Evolutionary conservation across 2,329 filamentous ascomycete genomes (phyloP).

Genomic region (Scopulariopsis brevicaulis): DNA sequence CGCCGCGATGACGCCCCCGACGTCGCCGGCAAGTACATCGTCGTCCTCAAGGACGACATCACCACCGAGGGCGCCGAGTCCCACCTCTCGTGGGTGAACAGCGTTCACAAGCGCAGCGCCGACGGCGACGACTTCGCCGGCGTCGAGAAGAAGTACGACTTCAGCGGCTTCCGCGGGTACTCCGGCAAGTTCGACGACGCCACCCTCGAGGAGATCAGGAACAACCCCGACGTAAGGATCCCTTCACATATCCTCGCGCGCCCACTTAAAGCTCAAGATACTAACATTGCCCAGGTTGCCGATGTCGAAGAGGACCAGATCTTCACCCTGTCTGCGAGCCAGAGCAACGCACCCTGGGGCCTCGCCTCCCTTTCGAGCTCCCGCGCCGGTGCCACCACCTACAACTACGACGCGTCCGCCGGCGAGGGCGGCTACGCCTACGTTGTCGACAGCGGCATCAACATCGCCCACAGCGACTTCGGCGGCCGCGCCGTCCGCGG

Average conservation of each 20-base stretch:
- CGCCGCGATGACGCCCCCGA: no score
- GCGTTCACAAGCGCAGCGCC: constrained; percentile 18
- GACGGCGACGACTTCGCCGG: constrained; percentile 13
- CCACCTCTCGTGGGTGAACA: constrained; percentile 19
- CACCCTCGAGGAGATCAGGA: constrained; percentile 26
- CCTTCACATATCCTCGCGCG: background rate
- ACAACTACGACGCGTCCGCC: constrained; percentile 27
- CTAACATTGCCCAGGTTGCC: constrained; percentile 8
- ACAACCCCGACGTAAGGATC: constrained; percentile 24
- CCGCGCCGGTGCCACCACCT: constrained; percentile 19
- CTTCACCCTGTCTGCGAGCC: constrained; percentile 18
- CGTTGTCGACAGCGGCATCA: constrained; percentile 43
- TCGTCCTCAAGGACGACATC: constrained; percentile 27
- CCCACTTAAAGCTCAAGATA: background rate
- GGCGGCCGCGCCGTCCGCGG: constrained; percentile 27
- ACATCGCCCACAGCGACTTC: constrained; percentile 30
- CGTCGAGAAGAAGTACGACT: constrained; percentile 11
- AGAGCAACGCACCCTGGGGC: constrained; percentile 27
- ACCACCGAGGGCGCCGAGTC: constrained; percentile 13
- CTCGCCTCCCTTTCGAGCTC: constrained; percentile 31
- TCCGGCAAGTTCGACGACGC: constrained; percentile 27
- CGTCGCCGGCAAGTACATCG: constrained; percentile 25
- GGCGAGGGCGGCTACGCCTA: constrained; percentile 34
- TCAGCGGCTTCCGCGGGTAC: constrained; percentile 20
- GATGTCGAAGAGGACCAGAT: constrained; percentile 13